phyloP scores from a whole-genome alignment of 2,329 filamentous ascomycete genomes.

The Colletotrichum orchidophilum region DNA sequence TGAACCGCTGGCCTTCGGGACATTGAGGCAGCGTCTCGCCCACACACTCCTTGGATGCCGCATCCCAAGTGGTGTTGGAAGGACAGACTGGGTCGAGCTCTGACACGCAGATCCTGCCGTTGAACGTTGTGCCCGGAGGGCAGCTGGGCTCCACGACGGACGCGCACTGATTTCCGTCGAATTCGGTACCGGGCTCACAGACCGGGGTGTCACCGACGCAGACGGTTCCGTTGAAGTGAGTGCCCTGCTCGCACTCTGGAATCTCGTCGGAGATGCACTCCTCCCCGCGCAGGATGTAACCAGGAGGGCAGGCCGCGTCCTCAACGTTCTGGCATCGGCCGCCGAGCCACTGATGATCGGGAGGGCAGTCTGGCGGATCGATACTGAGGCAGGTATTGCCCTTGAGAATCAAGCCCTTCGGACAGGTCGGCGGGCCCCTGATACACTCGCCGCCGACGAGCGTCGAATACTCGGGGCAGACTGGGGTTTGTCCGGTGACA shows the following conservation, averaged over 20 bases:
- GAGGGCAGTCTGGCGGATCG: neutral
- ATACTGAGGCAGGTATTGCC: neutral
- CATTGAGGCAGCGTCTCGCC: neutral
- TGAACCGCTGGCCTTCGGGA: neutral
- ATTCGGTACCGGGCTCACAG: neutral
- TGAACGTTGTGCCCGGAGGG: neutral
- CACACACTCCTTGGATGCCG: neutral
- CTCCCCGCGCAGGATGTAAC: neutral
- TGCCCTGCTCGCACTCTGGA: neutral
- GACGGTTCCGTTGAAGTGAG: neutral
- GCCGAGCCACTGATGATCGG: neutral
- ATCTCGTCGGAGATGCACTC: neutral
- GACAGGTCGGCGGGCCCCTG: neutral
- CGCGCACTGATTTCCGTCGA: neutral
- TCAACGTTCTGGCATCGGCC: neutral
- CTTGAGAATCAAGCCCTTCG: neutral
- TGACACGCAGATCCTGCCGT: neutral
- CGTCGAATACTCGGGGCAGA: neutral
- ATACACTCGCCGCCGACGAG: neutral
- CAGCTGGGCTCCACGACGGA: neutral
- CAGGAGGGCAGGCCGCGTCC: neutral
- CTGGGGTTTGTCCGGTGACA: neutral
- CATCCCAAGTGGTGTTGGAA: neutral
- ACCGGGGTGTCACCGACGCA: neutral
- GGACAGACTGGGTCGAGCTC: neutral